Conservation (phyloP, 345 rosid species). For the Pistacia atlantica region DNA sequence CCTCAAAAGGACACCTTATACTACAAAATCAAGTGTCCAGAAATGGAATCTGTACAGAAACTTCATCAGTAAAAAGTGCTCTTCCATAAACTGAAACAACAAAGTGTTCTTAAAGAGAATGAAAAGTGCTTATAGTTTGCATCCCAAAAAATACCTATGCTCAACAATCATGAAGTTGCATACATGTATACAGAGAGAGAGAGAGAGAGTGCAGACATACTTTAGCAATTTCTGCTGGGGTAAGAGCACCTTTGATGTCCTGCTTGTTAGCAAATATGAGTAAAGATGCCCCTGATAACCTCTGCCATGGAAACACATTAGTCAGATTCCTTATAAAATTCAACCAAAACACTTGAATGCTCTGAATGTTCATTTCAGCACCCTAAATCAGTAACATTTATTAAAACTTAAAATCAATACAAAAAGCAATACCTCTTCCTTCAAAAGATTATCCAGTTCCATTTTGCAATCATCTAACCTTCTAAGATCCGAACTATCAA, state of each 20-base stretch:
- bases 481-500: constrained; percentile 90
- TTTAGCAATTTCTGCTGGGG: constrained; percentile 82
- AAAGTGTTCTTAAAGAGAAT: neutral
- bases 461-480: constrained; percentile 89
- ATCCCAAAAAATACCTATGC: neutral
- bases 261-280: constrained; percentile 89
- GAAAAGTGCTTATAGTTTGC: neutral
- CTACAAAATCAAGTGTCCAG: neutral
- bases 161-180: neutral
- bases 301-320: constrained; percentile 45
- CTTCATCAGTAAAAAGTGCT: neutral
- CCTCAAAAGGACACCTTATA: neutral
- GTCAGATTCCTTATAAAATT: neutral
- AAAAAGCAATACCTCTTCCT: constrained; percentile 73
- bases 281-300: constrained; percentile 89
- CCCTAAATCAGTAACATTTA: neutral
- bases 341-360: neutral
- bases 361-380: neutral
- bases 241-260: constrained; percentile 85
- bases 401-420: neutral
- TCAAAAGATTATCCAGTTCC: constrained; percentile 91
- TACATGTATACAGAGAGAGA: neutral
- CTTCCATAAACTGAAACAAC: neutral
- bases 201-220: constrained; percentile 33
- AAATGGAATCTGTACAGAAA: neutral